These are phyloP conservation scores for Sporothrix globosa DNA, from an alignment of 2,329 filamentous ascomycete species.

Conservation along the genomic window DNA sequence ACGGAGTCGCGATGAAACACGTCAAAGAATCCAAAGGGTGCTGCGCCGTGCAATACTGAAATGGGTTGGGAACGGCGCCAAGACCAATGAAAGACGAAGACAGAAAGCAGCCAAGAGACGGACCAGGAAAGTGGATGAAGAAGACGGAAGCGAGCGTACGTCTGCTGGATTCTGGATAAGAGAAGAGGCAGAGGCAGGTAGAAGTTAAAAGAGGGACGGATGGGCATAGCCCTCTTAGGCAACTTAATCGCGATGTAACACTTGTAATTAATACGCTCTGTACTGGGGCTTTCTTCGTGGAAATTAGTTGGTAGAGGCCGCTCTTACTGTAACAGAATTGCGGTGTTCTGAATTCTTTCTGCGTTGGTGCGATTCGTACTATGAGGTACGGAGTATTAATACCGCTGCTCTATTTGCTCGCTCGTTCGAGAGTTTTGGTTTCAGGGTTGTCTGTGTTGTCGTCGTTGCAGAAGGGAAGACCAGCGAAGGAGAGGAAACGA, in stretches of 20 bases:
- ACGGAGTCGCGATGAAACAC: constrained; percentile 14
- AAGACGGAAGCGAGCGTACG: not conserved
- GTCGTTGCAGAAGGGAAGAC: not conserved
- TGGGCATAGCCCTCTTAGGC: constrained; percentile 16
- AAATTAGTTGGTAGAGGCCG: not conserved
- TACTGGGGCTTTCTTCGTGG: not conserved
- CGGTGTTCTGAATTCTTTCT: not conserved
- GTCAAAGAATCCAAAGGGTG: not conserved
- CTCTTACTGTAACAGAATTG: not conserved
- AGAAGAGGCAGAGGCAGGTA: not conserved
- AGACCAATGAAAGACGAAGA: not conserved
- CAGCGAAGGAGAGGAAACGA: not conserved
- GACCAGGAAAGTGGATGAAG: not conserved
- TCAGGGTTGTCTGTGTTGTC: not conserved
- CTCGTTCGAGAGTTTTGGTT: not conserved
- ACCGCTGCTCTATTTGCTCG: not conserved
- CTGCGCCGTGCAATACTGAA: not conserved
- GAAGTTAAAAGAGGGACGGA: constrained; percentile 7
- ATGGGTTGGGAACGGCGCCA: not conserved
- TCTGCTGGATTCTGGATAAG: not conserved
- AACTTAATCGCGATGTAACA: constrained; percentile 18
- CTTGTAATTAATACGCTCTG: not conserved
- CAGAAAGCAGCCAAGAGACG: not conserved
- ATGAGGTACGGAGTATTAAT: not conserved
- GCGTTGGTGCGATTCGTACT: not conserved